Percentiles rank a stretch among this genome's conserved stretches.
phyloP scores from a whole-genome alignment of 495 filamentous ascomycete genomes.

The Tricharina praecox region DNA sequence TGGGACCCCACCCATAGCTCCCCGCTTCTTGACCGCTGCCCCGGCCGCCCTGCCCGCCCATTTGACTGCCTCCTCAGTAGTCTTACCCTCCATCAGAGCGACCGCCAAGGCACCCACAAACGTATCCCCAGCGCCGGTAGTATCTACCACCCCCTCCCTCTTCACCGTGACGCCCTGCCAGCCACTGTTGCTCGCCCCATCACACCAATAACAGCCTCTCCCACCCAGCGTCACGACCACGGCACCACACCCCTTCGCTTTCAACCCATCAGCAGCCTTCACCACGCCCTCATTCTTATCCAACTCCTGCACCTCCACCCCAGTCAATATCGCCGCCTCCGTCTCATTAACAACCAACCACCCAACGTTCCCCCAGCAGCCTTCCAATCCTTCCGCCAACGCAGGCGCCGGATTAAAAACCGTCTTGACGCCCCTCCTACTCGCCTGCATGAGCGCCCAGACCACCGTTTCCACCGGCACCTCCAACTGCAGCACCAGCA shows the following conservation, averaged over 20 bases:
- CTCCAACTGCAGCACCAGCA: constrained; percentile 80
- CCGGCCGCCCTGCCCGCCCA: constrained; percentile 60
- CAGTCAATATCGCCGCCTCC: constrained; percentile 58
- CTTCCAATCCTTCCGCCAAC: constrained; percentile 43
- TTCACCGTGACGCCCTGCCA: constrained; percentile 33
- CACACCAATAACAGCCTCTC: constrained; percentile 49
- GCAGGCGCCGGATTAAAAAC: constrained; percentile 73
- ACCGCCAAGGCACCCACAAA: constrained; percentile 83
- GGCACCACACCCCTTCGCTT: constrained; percentile 50
- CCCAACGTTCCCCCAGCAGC: constrained; percentile 49
- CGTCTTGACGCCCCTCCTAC: constrained; percentile 31
- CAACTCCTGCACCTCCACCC: constrained; percentile 33
- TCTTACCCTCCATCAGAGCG: constrained; percentile 37
- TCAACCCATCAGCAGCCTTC: constrained; percentile 39
- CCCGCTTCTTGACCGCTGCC: constrained; percentile 54
- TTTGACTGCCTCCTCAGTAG: constrained; percentile 38
- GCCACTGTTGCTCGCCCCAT: constrained; percentile 28
- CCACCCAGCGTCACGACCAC: constrained; percentile 70
- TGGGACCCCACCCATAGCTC: constrained; percentile 79
- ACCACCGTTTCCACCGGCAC: constrained; percentile 59
- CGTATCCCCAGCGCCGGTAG: constrained; percentile 86
- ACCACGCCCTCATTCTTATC: constrained; percentile 31
- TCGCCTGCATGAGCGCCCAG: constrained; percentile 41
- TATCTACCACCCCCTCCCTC: constrained; percentile 63
- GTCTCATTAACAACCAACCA: constrained; percentile 85